Evolutionary conservation across 495 filamentous ascomycete genomes (phyloP).

Genomic region (Hapsidospora chrysogenum): DNA sequence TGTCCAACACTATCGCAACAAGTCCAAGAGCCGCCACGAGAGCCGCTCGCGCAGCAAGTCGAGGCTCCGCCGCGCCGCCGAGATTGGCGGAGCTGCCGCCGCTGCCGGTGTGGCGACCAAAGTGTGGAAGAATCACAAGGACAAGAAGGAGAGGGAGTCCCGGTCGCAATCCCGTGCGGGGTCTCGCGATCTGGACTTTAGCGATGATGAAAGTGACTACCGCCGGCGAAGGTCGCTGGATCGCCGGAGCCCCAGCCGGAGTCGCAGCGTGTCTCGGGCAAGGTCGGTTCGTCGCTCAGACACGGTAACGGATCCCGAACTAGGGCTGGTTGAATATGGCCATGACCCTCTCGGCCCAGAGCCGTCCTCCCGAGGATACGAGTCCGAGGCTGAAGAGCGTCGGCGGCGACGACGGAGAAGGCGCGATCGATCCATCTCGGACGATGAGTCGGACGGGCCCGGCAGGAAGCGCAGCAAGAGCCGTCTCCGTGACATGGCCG

Average conservation of each 20-base stretch:
- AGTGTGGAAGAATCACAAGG: slow-evolving; percentile 63
- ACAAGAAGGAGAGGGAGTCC: slow-evolving; percentile 29
- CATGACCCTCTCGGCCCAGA: slow-evolving; percentile 38
- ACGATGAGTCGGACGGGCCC: slow-evolving; percentile 20
- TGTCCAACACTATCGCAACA: slow-evolving; percentile 56
- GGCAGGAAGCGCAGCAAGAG: slow-evolving; percentile 41
- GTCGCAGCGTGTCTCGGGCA: slow-evolving; percentile 29
- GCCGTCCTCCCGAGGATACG: slow-evolving; percentile 13
- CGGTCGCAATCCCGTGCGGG: slow-evolving; percentile 30
- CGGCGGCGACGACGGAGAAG: slow-evolving; percentile 10
- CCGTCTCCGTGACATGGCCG: slow-evolving; percentile 46
- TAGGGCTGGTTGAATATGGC: slow-evolving; percentile 73
- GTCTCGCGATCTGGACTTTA: too few species aligned
- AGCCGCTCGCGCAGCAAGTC: slow-evolving; percentile 33
- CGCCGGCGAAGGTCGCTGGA: slow-evolving; percentile 7
- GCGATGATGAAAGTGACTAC: slow-evolving; percentile 12
- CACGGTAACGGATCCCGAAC: slow-evolving; percentile 43
- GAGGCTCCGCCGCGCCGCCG: slow-evolving; percentile 37
- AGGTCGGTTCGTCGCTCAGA: slow-evolving; percentile 34
- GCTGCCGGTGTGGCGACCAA: slow-evolving; percentile 67
- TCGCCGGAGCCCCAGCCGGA: slow-evolving; percentile 7
- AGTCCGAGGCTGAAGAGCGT: slow-evolving; percentile 15
- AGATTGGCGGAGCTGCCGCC: slow-evolving; percentile 58
- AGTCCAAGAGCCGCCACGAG: slow-evolving; percentile 40
- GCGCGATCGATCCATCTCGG: slow-evolving; percentile 17